Conservation (phyloP, 768 basidiomycete genomes). For the Trametes cubensis region DNA sequence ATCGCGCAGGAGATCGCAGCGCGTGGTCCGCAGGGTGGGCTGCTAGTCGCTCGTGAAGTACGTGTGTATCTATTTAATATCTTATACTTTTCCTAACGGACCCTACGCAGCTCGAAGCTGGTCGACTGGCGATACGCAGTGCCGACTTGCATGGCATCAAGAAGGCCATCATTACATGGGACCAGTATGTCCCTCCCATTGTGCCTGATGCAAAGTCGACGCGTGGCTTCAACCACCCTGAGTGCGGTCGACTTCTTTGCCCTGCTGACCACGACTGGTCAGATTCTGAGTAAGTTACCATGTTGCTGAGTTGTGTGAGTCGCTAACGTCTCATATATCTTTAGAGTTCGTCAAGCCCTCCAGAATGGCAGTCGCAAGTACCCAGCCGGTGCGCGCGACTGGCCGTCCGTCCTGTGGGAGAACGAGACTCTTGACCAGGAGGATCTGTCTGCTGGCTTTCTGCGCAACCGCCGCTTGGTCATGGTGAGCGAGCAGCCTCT, state of each 20-base stretch:
- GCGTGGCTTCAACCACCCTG: constrained; percentile 1
- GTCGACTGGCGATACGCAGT: not conserved
- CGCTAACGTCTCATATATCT: not conserved
- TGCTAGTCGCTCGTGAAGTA: not conserved
- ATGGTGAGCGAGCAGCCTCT: too few species aligned
- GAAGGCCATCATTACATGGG: not conserved
- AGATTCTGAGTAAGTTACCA: not conserved
- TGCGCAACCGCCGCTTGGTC: not conserved
- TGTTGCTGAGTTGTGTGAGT: not conserved
- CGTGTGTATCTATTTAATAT: too few species aligned
- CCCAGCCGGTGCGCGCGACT: not conserved
- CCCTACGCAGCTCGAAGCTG: not conserved
- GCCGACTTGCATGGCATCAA: not conserved
- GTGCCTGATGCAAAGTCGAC: not conserved
- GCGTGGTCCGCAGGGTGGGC: not conserved
- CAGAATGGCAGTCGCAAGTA: not conserved
- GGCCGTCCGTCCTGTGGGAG: not conserved
- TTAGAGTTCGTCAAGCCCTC: not conserved
- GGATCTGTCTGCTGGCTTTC: not conserved
- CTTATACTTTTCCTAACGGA: too few species aligned
- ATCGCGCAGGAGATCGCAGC: not conserved
- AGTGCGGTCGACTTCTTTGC: constrained; percentile 1
- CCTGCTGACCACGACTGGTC: not conserved
- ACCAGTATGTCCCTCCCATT: not conserved
- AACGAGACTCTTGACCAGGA: not conserved